phyloP scores from a whole-genome alignment of 2,329 filamentous ascomycete species.

The Knoxdaviesia capensis region DNA sequence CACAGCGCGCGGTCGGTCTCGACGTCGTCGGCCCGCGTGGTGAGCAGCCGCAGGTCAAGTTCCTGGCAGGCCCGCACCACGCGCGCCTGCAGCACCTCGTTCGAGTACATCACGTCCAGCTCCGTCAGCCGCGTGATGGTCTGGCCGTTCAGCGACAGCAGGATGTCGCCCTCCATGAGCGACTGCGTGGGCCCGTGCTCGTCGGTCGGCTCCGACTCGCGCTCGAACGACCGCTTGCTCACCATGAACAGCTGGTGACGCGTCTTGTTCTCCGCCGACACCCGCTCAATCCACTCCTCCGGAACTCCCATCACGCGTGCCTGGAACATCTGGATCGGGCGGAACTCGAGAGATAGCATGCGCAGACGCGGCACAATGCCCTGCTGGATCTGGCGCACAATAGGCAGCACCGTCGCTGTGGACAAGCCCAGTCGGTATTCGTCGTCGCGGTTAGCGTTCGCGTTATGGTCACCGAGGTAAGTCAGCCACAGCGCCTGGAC shows the following conservation, averaged over 20 bases:
- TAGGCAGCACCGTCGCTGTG: conserved; percentile 70
- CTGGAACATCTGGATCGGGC: conserved; percentile 91
- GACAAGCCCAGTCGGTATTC: conserved; percentile 91
- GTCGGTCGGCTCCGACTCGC: conserved; percentile 21
- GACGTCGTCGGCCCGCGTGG: conserved; percentile 71
- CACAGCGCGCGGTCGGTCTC: conserved; percentile 84
- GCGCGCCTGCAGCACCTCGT: conserved; percentile 62
- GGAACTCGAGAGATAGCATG: conserved; percentile 85
- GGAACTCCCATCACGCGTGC: conserved; percentile 92
- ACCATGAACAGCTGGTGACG: conserved; percentile 98
- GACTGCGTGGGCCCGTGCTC: conserved; percentile 13
- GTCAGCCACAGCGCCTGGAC: conserved; percentile 94
- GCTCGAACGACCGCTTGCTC: conserved; percentile 62
- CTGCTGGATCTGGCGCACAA: conserved; percentile 69
- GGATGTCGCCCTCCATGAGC: conserved; percentile 76
- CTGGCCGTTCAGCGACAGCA: conserved; percentile 76
- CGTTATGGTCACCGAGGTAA: conserved; percentile 76
- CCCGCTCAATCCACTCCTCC: conserved; percentile 86
- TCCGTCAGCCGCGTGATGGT: conserved; percentile 87
- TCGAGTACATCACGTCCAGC: conserved; percentile 89
- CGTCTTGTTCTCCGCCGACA: conserved; percentile 71
- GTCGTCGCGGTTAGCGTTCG: conserved; percentile 65
- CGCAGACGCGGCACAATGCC: conserved; percentile 64
- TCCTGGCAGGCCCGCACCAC: conserved; percentile 75
- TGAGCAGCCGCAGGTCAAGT: conserved; percentile 57